A percentile compares a stretch with the other conserved stretches of the same genome.
These are phyloP conservation scores for Tripterygium wilfordii DNA, from an alignment of 177 flowering plant genomes.

Conservation along the genomic window DNA sequence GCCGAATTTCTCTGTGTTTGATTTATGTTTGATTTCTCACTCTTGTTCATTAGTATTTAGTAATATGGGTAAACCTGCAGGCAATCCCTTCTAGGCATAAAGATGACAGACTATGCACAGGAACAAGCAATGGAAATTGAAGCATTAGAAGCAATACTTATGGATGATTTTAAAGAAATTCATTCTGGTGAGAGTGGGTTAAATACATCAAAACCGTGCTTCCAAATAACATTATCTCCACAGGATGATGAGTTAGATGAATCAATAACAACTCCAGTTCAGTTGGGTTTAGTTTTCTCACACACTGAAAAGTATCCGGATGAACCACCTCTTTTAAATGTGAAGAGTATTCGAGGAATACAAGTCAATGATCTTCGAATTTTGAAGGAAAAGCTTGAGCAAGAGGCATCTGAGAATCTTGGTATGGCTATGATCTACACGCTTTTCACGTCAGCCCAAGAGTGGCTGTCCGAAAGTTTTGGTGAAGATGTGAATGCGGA, in stretches of 20 bases:
- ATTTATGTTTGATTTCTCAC: too few species aligned
- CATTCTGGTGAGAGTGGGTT: constrained; percentile 79
- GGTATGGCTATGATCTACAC: constrained; percentile 99
- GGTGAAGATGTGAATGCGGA: constrained; percentile 36
- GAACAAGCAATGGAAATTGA: constrained; percentile 99
- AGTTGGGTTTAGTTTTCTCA: constrained; percentile 74
- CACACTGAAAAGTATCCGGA: constrained; percentile 98
- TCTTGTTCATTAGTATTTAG: too few species aligned
- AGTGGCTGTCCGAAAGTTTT: constrained; percentile 79
- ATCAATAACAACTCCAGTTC: constrained; percentile 46
- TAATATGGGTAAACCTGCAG: too few species aligned
- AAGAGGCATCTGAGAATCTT: constrained; percentile 97
- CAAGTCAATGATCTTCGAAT: constrained; percentile 48
- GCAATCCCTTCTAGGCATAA: too few species aligned
- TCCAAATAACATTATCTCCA: constrained; percentile 60
- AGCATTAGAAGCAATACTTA: constrained; percentile 90
- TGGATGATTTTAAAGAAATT: constrained; percentile 94
- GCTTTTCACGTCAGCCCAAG: constrained; percentile 76
- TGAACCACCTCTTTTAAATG: constrained; percentile 80
- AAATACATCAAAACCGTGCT: constrained; percentile 64
- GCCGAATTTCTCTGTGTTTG: too few species aligned
- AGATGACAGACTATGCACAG: constrained; percentile 63
- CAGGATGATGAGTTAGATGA: constrained; percentile 82
- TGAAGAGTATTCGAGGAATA: constrained; percentile 79
- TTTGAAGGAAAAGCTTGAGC: constrained; percentile 76